These are phyloP conservation scores for Neofusicoccum umdonicola DNA, from an alignment of 2,329 filamentous ascomycete species.

Conservation along the genomic window DNA sequence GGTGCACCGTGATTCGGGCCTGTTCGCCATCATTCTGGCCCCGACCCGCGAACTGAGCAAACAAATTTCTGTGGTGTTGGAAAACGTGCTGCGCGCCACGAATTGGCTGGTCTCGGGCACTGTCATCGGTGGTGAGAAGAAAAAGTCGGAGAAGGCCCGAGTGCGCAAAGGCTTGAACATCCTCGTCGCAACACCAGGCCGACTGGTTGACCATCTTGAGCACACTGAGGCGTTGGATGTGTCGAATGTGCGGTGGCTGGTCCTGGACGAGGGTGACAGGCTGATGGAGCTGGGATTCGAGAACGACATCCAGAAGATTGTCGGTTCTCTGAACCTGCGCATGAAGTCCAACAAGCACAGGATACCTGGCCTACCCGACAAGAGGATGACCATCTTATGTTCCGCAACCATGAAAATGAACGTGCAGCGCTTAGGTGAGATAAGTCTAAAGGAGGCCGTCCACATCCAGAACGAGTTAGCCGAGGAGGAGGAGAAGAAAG, in stretches of 20 bases:
- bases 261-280: slow-evolving; percentile 95
- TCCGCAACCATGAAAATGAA: slow-evolving; percentile 98
- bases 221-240: slow-evolving; percentile 89
- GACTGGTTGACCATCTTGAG: slow-evolving; percentile 85
- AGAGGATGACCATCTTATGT: slow-evolving; percentile 84
- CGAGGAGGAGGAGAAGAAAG: slow-evolving; percentile 41
- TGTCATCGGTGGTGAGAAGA: slow-evolving; percentile 70
- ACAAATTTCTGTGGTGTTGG: slow-evolving; percentile 85
- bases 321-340: slow-evolving; percentile 71
- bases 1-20: slow-evolving; percentile 78
- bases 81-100: slow-evolving; percentile 80
- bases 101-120: slow-evolving; percentile 94
- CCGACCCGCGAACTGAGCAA: slow-evolving; percentile 93
- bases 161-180: slow-evolving; percentile 94
- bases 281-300: slow-evolving; percentile 98
- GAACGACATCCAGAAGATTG: slow-evolving; percentile 84
- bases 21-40: slow-evolving; percentile 92
- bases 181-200: slow-evolving; percentile 87
- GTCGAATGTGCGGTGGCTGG: slow-evolving; percentile 85
- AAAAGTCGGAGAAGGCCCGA: slow-evolving; percentile 85
- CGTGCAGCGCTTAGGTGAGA: slow-evolving; percentile 88
- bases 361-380: slow-evolving; percentile 65
- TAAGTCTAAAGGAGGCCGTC: slow-evolving; percentile 88
- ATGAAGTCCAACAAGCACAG: slow-evolving; percentile 59
- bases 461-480: slow-evolving; percentile 71